phyloP scores from a whole-genome alignment of 2,329 filamentous ascomycete species.

The Zymoseptoria brevis region DNA sequence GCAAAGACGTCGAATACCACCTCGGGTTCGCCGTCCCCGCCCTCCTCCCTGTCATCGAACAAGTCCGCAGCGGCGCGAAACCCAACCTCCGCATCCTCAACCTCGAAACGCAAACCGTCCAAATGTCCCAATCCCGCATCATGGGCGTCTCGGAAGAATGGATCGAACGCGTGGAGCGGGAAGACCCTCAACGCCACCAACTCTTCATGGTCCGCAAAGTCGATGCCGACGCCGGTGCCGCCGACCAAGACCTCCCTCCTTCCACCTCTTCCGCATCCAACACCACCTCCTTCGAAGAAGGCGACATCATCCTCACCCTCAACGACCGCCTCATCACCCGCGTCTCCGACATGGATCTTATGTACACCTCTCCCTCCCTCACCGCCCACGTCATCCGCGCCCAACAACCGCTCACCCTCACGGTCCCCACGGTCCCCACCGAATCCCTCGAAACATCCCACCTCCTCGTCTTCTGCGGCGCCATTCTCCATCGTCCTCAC shows the following conservation, averaged over 20 bases:
- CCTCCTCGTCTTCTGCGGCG: conserved; percentile 90
- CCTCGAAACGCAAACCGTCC: conserved; percentile 87
- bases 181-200: conserved; percentile 88
- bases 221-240: conserved; percentile 37
- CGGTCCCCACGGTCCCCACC: conserved; percentile 77
- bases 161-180: conserved; percentile 82
- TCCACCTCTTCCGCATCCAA: conserved; percentile 27
- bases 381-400: conserved; percentile 82
- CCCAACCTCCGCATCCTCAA: conserved; percentile 85
- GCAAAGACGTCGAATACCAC: conserved; percentile 93
- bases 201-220: conserved; percentile 98
- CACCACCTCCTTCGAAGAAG: conserved; percentile 64
- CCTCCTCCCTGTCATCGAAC: conserved; percentile 75
- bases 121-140: conserved; percentile 92
- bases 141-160: conserved; percentile 96
- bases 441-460: conserved; percentile 88
- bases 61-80: conserved; percentile 70
- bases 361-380: conserved; percentile 82
- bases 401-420: conserved; percentile 67
- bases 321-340: conserved; percentile 90
- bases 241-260: not conserved
- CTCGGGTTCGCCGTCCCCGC: conserved; percentile 84
- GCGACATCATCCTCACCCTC: conserved; percentile 83
- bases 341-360: conserved; percentile 86
- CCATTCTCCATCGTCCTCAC: conserved; percentile 85